phyloP scores from a whole-genome alignment of 495 filamentous ascomycete genomes.

The Amphirosellinia nigrospora region DNA sequence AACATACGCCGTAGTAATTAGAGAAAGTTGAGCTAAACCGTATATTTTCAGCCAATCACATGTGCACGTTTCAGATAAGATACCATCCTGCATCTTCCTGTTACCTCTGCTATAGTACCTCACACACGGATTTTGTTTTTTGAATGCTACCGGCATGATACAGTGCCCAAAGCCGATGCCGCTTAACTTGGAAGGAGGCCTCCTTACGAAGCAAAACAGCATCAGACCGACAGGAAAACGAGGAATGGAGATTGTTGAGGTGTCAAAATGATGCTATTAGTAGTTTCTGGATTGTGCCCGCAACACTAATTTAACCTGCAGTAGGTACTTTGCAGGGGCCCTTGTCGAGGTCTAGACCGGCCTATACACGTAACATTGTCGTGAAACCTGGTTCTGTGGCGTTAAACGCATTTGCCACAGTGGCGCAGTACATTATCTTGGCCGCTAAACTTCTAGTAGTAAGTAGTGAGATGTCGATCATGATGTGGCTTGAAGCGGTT shows the following conservation, averaged over 20 bases:
- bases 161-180: background rate
- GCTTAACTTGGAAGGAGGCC: background rate
- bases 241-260: background rate
- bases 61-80: background rate
- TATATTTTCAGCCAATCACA: constrained; percentile 3
- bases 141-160: background rate
- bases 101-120: background rate
- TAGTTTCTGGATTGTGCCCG: background rate
- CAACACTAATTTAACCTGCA: background rate
- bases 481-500: constrained; percentile 8
- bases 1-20: background rate
- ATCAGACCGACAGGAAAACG: background rate
- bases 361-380: background rate
- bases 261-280: background rate
- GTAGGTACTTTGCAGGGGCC: background rate
- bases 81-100: background rate
- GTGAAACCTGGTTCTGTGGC: background rate
- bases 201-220: background rate
- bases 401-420: no score
- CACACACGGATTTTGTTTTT: background rate
- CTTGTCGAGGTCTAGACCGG: constrained; percentile 1
- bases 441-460: no score
- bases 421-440: constrained; percentile 10
- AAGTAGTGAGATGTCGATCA: background rate
- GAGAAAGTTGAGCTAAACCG: background rate